A percentile compares a stretch with the other conserved stretches of the same genome.
phyloP scores from a whole-genome alignment of 805 yeast species.

The Huiozyma naganishii region DNA sequence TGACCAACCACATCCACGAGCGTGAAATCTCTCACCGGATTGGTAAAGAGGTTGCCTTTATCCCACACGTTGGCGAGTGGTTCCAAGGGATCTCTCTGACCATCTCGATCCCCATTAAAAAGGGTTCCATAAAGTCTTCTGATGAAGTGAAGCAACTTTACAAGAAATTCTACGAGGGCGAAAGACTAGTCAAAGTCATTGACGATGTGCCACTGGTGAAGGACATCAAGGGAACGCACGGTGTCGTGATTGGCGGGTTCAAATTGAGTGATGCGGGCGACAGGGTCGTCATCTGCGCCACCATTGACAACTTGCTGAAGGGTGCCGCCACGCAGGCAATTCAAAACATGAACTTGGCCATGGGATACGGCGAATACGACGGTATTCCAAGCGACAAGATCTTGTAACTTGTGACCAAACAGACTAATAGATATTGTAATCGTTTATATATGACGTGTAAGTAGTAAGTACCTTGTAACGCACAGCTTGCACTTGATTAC shows the following conservation, averaged over 20 bases:
- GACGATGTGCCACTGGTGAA: conserved; percentile 91
- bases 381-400: conserved; percentile 76
- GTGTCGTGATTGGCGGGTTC: conserved; percentile 90
- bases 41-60: conserved; percentile 72
- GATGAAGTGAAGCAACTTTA: conserved; percentile 67
- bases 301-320: conserved; percentile 89
- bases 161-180: conserved; percentile 81
- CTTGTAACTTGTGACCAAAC: conserved; percentile 13
- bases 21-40: conserved; percentile 77
- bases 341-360: conserved; percentile 85
- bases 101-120: conserved; percentile 75
- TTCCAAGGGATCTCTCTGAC: conserved; percentile 97
- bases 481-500: no score
- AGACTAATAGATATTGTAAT: no score
- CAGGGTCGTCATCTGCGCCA: conserved; percentile 89
- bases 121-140: conserved; percentile 47
- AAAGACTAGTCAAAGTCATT: conserved; percentile 69
- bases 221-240: conserved; percentile 89
- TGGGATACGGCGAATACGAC: conserved; percentile 87
- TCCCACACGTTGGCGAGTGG: conserved; percentile 98
- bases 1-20: conserved; percentile 96
- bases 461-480: no score
- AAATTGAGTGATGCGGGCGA: conserved; percentile 82
- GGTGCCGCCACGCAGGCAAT: conserved; percentile 99
- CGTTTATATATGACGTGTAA: no score